Evolutionary conservation across 768 basidiomycete species (phyloP).

Genomic region (Rhodosporidiobolus sp.): DNA sequence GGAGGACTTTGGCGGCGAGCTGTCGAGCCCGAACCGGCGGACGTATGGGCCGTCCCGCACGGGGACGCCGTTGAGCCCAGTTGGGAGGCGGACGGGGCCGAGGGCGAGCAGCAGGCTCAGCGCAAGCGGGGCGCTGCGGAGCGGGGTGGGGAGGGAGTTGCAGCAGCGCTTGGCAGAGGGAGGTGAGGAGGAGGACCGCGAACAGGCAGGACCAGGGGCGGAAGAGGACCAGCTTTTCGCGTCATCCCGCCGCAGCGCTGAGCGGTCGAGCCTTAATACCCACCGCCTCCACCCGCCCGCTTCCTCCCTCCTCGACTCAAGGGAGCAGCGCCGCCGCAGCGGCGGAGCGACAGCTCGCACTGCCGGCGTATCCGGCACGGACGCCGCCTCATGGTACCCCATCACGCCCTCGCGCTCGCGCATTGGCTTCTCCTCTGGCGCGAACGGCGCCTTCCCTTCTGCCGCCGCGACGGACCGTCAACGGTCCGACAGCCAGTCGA

Average conservation of each 20-base stretch:
- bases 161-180: not conserved
- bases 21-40: not conserved
- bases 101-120: constrained; percentile 5
- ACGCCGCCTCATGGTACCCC: constrained; percentile 22
- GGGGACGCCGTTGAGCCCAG: not conserved
- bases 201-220: not conserved
- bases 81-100: not conserved
- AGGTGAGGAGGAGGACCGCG: not conserved
- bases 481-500: too few species aligned
- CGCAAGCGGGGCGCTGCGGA: not conserved
- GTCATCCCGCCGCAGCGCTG: not conserved
- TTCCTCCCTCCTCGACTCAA: not conserved
- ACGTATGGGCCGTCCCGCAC: not conserved
- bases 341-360: not conserved
- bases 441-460: not conserved
- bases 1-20: not conserved
- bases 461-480: too few species aligned
- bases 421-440: not conserved
- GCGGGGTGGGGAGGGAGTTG: constrained; percentile 6
- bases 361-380: not conserved
- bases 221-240: not conserved
- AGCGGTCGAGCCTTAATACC: not conserved
- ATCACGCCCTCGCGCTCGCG: not conserved
- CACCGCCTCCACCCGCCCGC: constrained; percentile 1
- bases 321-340: not conserved